Base-by-base conservation (phyloP, 2,329 filamentous ascomycete species). In the Podosphaera aphanis region DNA sequence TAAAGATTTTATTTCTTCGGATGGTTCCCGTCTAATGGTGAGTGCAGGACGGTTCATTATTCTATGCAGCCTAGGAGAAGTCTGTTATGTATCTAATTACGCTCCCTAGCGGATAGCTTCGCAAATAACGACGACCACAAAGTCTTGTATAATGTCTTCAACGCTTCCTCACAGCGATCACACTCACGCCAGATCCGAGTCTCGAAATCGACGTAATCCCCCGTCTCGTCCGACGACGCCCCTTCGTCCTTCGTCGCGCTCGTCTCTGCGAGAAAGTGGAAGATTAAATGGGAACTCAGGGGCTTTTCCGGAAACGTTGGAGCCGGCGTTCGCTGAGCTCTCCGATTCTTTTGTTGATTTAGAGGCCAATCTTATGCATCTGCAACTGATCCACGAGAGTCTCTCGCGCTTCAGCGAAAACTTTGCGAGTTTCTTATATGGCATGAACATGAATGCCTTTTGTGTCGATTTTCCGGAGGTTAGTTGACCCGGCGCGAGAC, bases 381-480 rank as follows among this genome's bases (percentile, higher is more conserved):
- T 98, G 53, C 88, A 95, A 62, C 66, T 94, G 51, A 92, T 98
- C 78, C 85, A 98, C 59, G 88, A 95, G 66, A 93, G 83, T 57
- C 64, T 98, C 53, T 76, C 83, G 20, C 75, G 90, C 21, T 98
- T 98, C 63, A 88, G 79, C 62, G 90, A 98, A 68, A 92, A 82
- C 58, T 98, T 98, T 62, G 85, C 85, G 1, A 84, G 80, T 54
- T 95, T 98, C 57, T 64, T 98, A 40, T 98, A 95, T 56, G 90
- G 90, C 1, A 62, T 98, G 60, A 95, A 95, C 59, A 94, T 98
- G 86, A 95, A 94, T 62, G 90, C 90, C 1, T 98, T 95, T 60
- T 95, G 88, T 61, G 86, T 95, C 27, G 90, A 98, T 61, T 98
- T 94, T 52, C 83, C 85, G 0, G 90, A 98, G 74, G 85, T 85